Conservation (phyloP, 257 asterid genomes). For the Jacaranda copaia region DNA sequence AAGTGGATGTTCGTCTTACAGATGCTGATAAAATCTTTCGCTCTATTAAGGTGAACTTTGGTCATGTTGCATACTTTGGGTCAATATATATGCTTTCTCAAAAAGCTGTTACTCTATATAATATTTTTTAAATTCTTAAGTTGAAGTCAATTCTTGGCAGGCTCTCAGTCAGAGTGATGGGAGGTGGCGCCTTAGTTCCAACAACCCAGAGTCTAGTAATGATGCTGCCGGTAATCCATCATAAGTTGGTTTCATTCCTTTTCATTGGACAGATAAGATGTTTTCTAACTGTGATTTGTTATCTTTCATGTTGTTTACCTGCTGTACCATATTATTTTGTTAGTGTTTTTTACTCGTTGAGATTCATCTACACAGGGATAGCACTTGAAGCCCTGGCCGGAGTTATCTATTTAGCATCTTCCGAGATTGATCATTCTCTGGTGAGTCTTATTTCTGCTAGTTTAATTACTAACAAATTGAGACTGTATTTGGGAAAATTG, state of each 20-base stretch:
- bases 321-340: slow-evolving; percentile 22
- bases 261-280: slow-evolving; percentile 1
- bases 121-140: slow-evolving; percentile 28
- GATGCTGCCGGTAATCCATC: slow-evolving; percentile 79
- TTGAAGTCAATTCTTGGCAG: slow-evolving; percentile 50
- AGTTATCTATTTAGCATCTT: slow-evolving; percentile 77
- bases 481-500: neutral
- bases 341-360: slow-evolving; percentile 16
- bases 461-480: slow-evolving; percentile 2
- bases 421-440: slow-evolving; percentile 78
- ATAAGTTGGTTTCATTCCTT: slow-evolving; percentile 16
- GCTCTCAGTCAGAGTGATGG: slow-evolving; percentile 99
- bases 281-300: slow-evolving; percentile 18
- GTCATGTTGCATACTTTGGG: slow-evolving; percentile 24
- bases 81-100: slow-evolving; percentile 25
- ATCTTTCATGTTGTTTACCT: slow-evolving; percentile 19
- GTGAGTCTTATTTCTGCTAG: slow-evolving; percentile 50
- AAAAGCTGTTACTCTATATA: slow-evolving; percentile 11
- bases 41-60: slow-evolving; percentile 69
- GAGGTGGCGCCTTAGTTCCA: slow-evolving; percentile 90
- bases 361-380: slow-evolving; percentile 60
- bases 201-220: slow-evolving; percentile 85
- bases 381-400: slow-evolving; percentile 94
- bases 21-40: slow-evolving; percentile 77
- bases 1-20: slow-evolving; percentile 65